Conservation (phyloP, 2,329 filamentous ascomycete species). For the Rhexocercosporidium sp. region DNA sequence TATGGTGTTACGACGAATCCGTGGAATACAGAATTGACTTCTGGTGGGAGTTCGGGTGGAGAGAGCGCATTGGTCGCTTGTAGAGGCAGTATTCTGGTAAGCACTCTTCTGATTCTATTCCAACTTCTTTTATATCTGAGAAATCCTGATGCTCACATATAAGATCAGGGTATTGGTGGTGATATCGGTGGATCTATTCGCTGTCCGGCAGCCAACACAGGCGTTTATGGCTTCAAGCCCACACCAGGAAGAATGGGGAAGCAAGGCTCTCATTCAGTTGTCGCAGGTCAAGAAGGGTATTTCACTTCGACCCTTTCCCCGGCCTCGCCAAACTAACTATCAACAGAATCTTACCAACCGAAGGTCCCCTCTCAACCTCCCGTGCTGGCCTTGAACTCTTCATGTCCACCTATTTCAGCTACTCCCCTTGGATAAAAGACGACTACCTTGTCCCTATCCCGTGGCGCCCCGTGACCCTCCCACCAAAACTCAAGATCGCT, state of each 20-base stretch:
- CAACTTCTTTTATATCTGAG: background rate
- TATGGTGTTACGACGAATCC: constrained; percentile 58
- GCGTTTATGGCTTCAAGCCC: constrained; percentile 56
- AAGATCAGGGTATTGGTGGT: constrained; percentile 24
- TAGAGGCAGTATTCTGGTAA: constrained; percentile 47
- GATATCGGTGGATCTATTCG: constrained; percentile 31
- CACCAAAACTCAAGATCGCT: constrained; percentile 44
- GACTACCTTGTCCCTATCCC: constrained; percentile 57
- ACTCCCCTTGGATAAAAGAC: constrained; percentile 55
- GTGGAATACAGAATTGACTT: constrained; percentile 58
- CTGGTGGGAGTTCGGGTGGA: constrained; percentile 67
- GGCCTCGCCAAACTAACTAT: background rate
- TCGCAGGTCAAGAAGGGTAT: constrained; percentile 45
- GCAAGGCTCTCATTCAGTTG: constrained; percentile 51
- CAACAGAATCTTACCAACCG: constrained; percentile 23
- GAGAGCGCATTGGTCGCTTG: constrained; percentile 56
- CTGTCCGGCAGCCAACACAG: constrained; percentile 51
- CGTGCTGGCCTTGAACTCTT: constrained; percentile 52
- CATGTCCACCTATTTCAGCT: constrained; percentile 28
- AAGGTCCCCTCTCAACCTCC: constrained; percentile 49
- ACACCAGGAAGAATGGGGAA: constrained; percentile 47
- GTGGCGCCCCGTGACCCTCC: constrained; percentile 14
- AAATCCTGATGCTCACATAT: background rate
- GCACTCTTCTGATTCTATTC: background rate
- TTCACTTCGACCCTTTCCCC: background rate